A percentile compares a stretch with the other conserved stretches of the same genome.
These are phyloP conservation scores for Curvularia sp. DNA, from an alignment of 2,329 filamentous ascomycete species.

Conservation along the genomic window DNA sequence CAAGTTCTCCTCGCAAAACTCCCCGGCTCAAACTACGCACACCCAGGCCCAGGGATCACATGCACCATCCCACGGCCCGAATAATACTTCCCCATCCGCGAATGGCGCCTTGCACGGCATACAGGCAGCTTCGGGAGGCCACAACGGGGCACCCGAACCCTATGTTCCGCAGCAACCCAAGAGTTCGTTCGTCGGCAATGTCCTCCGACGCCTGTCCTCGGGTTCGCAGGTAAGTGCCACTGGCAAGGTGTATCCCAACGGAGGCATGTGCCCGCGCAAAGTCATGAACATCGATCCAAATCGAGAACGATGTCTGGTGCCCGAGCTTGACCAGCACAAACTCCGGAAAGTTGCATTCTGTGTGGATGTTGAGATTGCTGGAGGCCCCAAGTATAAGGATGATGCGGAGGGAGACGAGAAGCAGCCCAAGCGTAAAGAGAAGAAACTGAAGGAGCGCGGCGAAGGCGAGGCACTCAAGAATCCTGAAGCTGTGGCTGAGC, in stretches of 20 bases:
- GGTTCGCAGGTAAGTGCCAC: constrained; percentile 53
- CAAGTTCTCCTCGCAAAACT: constrained; percentile 76
- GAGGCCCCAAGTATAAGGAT: constrained; percentile 74
- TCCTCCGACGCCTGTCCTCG: constrained; percentile 82
- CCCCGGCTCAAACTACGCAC: constrained; percentile 43
- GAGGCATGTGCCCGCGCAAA: constrained; percentile 78
- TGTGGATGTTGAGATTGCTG: constrained; percentile 96
- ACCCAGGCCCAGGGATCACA: constrained; percentile 45
- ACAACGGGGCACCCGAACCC: constrained; percentile 56
- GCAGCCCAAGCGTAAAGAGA: constrained; percentile 63
- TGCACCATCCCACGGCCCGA: constrained; percentile 52
- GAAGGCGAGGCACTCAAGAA: constrained; percentile 78
- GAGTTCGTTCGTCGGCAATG: constrained; percentile 78
- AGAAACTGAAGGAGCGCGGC: constrained; percentile 67
- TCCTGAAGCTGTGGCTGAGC: constrained; percentile 61
- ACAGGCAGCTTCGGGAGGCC: constrained; percentile 36
- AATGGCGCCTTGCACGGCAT: constrained; percentile 51
- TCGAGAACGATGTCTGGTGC: constrained; percentile 78
- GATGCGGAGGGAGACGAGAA: constrained; percentile 62
- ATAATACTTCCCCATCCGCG: constrained; percentile 60
- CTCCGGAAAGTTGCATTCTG: constrained; percentile 90
- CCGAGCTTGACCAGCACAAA: constrained; percentile 80
- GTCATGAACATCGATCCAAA: constrained; percentile 85
- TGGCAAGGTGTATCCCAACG: constrained; percentile 62
- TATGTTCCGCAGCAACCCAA: constrained; percentile 79